Evolutionary conservation across 164 flowering plant genomes (phyloP).

Genomic region (Echeveria elegans): DNA sequence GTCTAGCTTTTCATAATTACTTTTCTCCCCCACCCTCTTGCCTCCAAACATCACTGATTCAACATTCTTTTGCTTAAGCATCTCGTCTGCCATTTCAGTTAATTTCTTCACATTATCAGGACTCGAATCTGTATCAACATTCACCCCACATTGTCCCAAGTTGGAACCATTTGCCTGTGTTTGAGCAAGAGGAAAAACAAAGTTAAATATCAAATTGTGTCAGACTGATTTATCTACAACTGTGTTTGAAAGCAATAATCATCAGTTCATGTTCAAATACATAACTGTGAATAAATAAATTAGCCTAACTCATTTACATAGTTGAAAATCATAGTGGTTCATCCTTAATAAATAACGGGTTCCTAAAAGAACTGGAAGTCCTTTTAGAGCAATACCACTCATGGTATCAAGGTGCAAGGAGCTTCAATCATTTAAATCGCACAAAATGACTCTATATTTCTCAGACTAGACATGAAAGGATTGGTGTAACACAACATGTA

Average conservation of each 20-base stretch:
- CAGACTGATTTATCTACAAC: background rate
- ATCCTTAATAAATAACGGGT: too few species aligned
- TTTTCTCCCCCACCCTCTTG: conserved; percentile 59
- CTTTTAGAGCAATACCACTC: background rate
- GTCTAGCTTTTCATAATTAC: conserved; percentile 78
- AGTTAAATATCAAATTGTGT: background rate
- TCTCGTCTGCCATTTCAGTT: conserved; percentile 59
- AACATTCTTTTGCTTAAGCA: conserved; percentile 86
- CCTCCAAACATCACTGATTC: conserved; percentile 89
- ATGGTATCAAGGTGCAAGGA: background rate
- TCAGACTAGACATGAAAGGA: background rate
- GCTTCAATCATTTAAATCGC: too few species aligned
- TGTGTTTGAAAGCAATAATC: background rate
- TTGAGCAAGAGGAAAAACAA: conserved; percentile 7
- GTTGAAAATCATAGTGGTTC: background rate
- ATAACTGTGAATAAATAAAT: too few species aligned
- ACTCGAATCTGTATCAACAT: conserved; percentile 61
- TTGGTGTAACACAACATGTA: background rate
- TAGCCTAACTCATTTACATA: background rate
- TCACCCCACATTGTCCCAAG: conserved; percentile 37
- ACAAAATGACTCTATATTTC: background rate
- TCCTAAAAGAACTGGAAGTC: too few species aligned
- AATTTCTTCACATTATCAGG: conserved; percentile 57
- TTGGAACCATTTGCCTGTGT: conserved; percentile 73
- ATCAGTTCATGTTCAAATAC: too few species aligned